Conservation (phyloP, 345 rosid species). For the Dovyalis caffra region DNA sequence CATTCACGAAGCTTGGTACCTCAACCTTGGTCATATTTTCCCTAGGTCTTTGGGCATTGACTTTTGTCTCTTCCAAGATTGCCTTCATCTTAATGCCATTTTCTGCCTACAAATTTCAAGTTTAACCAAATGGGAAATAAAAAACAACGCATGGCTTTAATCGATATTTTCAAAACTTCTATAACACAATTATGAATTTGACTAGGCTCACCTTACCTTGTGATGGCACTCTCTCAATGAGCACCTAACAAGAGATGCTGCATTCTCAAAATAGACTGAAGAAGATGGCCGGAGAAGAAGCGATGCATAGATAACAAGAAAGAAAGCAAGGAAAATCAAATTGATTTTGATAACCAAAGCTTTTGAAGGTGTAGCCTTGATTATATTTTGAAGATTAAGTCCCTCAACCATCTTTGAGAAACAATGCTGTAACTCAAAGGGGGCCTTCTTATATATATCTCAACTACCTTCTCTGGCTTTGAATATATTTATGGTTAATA, state of each 20-base stretch:
- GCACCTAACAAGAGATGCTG: conserved; percentile 69
- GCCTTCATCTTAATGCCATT: conserved; percentile 64
- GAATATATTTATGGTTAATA: no score
- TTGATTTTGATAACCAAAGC: conserved; percentile 61
- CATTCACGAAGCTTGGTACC: conserved; percentile 60
- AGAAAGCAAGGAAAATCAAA: conserved; percentile 57
- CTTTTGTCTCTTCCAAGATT: conserved; percentile 37
- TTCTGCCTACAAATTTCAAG: conserved; percentile 37
- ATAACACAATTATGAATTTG: background rate
- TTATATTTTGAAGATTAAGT: conserved; percentile 35
- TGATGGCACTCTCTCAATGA: conserved; percentile 73
- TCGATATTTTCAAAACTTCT: background rate
- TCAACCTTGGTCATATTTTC: conserved; percentile 50
- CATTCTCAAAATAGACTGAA: conserved; percentile 50
- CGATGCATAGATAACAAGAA: conserved; percentile 52
- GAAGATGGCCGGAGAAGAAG: conserved; percentile 72
- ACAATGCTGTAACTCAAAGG: conserved; percentile 11
- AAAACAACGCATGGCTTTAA: background rate
- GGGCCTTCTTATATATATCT: conserved; percentile 17
- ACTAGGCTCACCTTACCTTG: conserved; percentile 84
- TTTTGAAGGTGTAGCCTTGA: conserved; percentile 62
- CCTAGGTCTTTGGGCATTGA: background rate
- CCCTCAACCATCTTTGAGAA: conserved; percentile 40
- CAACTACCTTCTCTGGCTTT: conserved; percentile 5
- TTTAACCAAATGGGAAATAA: conserved; percentile 8